These are phyloP conservation scores for Cornus florida DNA, from an alignment of 148 eudicot species.

Conservation along the genomic window DNA sequence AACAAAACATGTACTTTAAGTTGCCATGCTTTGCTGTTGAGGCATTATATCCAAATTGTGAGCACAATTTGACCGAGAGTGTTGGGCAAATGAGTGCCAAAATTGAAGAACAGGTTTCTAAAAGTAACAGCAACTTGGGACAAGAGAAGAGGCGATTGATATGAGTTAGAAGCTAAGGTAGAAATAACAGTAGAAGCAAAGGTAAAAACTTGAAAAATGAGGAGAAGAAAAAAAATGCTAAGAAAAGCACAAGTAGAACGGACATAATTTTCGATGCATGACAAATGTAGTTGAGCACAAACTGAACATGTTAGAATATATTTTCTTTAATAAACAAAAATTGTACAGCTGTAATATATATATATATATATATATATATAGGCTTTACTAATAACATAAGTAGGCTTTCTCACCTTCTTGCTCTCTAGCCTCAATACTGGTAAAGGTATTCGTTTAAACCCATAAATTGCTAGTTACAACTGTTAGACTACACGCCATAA, in stretches of 20 bases:
- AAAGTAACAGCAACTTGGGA: background rate
- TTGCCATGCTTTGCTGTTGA: background rate
- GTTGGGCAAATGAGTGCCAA: constrained; percentile 4
- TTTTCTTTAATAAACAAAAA: background rate
- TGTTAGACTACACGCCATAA: too few species aligned
- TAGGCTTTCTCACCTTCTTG: too few species aligned
- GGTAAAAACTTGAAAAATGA: background rate
- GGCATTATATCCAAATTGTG: background rate
- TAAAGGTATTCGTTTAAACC: too few species aligned
- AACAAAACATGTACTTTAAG: background rate
- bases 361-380: too few species aligned
- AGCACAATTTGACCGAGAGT: background rate
- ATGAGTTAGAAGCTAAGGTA: background rate
- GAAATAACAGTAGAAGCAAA: background rate
- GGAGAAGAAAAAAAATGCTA: background rate
- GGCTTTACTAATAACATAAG: too few species aligned
- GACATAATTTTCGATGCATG: background rate
- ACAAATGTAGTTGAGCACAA: background rate
- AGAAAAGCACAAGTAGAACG: constrained; percentile 4
- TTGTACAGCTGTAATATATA: too few species aligned
- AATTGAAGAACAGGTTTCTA: background rate
- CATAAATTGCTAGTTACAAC: too few species aligned
- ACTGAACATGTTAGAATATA: background rate
- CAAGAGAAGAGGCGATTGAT: background rate
- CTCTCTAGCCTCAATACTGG: too few species aligned